Percentiles rank a stretch among this genome's conserved stretches.
phyloP scores from a whole-genome alignment of 257 asterid species.

The Solanum rostratum region DNA sequence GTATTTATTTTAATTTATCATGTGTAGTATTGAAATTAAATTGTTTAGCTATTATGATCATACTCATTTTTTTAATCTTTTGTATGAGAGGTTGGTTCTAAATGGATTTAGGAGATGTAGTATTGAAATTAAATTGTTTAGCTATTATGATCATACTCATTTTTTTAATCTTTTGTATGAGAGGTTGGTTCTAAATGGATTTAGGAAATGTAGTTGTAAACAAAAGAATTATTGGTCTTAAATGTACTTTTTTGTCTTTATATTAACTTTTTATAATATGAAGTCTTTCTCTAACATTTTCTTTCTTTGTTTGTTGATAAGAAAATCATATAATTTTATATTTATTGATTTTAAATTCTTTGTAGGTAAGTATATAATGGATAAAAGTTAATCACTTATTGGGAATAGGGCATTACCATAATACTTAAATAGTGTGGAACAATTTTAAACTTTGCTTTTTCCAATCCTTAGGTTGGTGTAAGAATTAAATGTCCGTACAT shows the following conservation, averaged over 20 bases:
- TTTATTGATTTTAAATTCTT: background rate
- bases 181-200: too few relatives aligned
- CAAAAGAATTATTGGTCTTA: background rate
- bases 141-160: too few relatives aligned
- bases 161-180: too few relatives aligned
- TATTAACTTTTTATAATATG: background rate
- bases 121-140: too few relatives aligned
- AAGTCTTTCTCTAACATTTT: background rate
- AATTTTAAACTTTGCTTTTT: background rate
- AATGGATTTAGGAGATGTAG: too few relatives aligned
- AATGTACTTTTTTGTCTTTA: background rate
- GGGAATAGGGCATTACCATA: background rate
- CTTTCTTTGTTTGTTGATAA: background rate
- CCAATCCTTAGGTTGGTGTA: background rate
- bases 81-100: too few relatives aligned
- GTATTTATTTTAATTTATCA: too few relatives aligned
- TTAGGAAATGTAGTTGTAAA: too few relatives aligned
- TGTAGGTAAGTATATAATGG: background rate
- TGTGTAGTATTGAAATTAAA: too few relatives aligned
- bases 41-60: too few relatives aligned
- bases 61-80: too few relatives aligned
- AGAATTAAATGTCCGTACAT: background rate
- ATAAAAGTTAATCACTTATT: background rate
- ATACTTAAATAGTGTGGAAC: background rate
- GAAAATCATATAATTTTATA: background rate